Base-by-base conservation (phyloP, 2,329 filamentous ascomycete genomes). In the Beauveria caledonica region DNA sequence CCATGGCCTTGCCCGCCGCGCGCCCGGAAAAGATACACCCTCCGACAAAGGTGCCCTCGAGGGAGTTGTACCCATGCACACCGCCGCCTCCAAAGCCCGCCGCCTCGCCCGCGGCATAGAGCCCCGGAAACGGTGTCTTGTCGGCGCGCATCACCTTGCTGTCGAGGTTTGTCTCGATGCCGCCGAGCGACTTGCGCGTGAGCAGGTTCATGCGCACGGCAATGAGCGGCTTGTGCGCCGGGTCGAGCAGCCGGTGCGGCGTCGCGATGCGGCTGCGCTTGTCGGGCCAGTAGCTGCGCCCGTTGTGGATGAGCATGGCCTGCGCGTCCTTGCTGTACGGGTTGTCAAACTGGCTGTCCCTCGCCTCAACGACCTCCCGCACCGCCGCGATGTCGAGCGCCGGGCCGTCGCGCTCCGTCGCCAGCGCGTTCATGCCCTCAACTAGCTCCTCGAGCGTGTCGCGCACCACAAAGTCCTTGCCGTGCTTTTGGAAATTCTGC, bases 11-110 rank as follows among this genome's bases (percentile, higher is more conserved):
- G 0, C 83, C 83, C 0, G 83, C 83, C 0, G 78, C 78, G 6
- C 82, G 71, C 0, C 84, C 83, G 0, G 83, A 85, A 65, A 86
- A 86, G 64, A 86, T 85, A 62, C 83, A 86, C 0, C 83, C 83
- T 15, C 83, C 83, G 4, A 86, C 65, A 66, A 86, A 86, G 0
- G 83, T 86, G 0, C 84, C 83, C 68, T 86, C 83, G 40, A 86
- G 77, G 1, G 83, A 80, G 64, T 76, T 84, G 65, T 86, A 86
- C 0, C 83, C 84, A 64, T 86, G 84, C 1, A 86, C 80, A 17
- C 84, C 83, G 2, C 83, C 83, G 2, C 84, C 83, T 0, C 83
- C 83, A 61, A 86, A 86, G 0, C 83, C 83, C 0, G 83, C 82
- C 1, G 74, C 81, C 67, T 86, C 83, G 6, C 83, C 83, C 0